Base-by-base conservation (phyloP, 495 filamentous ascomycete genomes). In the Copromyces sp. region DNA sequence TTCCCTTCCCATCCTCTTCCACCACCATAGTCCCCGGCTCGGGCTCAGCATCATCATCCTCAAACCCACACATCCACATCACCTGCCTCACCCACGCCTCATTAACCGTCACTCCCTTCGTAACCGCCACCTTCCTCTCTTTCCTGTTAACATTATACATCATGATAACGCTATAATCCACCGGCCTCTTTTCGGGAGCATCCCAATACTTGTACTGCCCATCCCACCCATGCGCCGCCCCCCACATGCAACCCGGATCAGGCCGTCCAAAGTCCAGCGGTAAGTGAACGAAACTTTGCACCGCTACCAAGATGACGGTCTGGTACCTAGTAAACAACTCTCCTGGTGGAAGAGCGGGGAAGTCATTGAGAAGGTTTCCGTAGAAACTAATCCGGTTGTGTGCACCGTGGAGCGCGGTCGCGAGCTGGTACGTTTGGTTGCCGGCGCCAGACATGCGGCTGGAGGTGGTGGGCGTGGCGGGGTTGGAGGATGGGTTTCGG, bases 361-460 rank as follows among this genome's bases (percentile, higher is more conserved):
- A n/a, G 24, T 59, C 2, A 5, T 9, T 6, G 16, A 69, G 70
- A 3, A 72, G 73, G 32, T 75, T 72, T 2, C 45, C 45, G 9
- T 53, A 29, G 3, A 24, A 14, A 9, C 32, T n/a, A n/a, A 75
- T 73, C 4, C 77, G 45, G 69, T 74, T 77, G 44, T 32, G 14
- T 1, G 75, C 75, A 1, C 77, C 77, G 6, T 39, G 16, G 11
- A 65, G 29, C 0, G 75, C 77, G 1, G 73, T 70, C 3, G 14
- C 9, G 69, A 53, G 45, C 9, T 77, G 53, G 39, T 77, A 77
- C 9, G 77, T 74, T 59, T 78, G 77, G 69, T 78, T 75, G 68
- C 77, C 77, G 42, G 73, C 75, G 6, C 61, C 68, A 14, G 77
- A 77, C 3, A 53, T 9, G 39, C 11, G 24, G 69, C 77, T 4